Conservation (phyloP, 1,139 yeast genomes). For the Taiozyma sp. region DNA sequence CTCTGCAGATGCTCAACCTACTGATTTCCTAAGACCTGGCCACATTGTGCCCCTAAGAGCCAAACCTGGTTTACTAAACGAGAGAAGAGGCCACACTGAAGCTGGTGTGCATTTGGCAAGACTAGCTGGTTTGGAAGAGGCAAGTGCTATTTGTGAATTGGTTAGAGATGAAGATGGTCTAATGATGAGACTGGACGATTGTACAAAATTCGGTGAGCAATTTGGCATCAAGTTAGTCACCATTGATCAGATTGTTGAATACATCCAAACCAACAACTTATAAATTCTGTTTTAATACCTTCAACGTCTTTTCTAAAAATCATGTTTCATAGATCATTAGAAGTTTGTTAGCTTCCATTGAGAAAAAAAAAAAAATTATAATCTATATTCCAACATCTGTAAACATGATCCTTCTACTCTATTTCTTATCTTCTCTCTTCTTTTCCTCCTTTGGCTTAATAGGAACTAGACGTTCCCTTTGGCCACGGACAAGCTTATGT, state of each 20-base stretch:
- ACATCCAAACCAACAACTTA: constrained; percentile 31
- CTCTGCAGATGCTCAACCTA: constrained; percentile 47
- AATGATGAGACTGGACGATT: constrained; percentile 93
- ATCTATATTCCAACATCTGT: background rate
- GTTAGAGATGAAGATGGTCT: constrained; percentile 91
- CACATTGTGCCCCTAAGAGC: constrained; percentile 93
- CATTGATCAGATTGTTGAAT: constrained; percentile 68
- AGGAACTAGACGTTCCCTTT: constrained; percentile 66
- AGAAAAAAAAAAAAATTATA: no score
- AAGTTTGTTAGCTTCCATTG: background rate
- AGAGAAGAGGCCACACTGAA: constrained; percentile 96
- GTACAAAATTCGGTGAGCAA: constrained; percentile 61
- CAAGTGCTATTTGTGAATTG: constrained; percentile 90
- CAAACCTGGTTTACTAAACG: constrained; percentile 73
- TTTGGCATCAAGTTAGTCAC: constrained; percentile 71
- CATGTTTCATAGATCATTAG: background rate
- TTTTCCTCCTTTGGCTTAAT: constrained; percentile 46
- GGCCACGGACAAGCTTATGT: constrained; percentile 74
- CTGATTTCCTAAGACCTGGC: constrained; percentile 85
- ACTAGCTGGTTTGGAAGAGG: constrained; percentile 77
- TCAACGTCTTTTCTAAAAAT: background rate
- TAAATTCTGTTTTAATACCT: background rate
- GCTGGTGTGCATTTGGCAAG: constrained; percentile 88
- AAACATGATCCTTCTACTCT: background rate
- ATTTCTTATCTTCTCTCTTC: constrained; percentile 11